Percentiles rank a stretch among this genome's conserved stretches.
These are phyloP conservation scores for Marasmius sp. DNA, from an alignment of 1,284 basidiomycete species.

Conservation along the genomic window DNA sequence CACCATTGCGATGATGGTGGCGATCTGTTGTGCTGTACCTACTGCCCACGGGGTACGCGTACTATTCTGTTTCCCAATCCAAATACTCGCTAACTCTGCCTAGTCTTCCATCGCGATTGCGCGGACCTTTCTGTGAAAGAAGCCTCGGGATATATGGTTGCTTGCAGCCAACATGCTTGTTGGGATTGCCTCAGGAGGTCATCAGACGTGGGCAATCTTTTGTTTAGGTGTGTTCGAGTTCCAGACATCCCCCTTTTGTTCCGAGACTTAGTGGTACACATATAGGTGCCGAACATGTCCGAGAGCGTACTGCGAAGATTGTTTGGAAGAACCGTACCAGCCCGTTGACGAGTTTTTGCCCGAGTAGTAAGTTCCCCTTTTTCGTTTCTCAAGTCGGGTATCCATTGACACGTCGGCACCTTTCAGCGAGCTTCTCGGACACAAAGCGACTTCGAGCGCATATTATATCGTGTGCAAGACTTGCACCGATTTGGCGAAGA, in stretches of 20 bases:
- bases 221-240: constrained; percentile 40
- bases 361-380: constrained; percentile 60
- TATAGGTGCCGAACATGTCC: constrained; percentile 58
- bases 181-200: constrained; percentile 39
- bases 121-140: constrained; percentile 33
- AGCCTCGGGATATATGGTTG: constrained; percentile 24
- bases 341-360: constrained; percentile 54
- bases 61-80: background rate
- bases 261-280: background rate
- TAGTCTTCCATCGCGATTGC: constrained; percentile 55
- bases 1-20: constrained; percentile 60
- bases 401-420: background rate
- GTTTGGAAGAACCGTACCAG: constrained; percentile 49
- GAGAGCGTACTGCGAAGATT: constrained; percentile 61
- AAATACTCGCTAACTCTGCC: background rate
- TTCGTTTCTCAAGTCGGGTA: background rate
- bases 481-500: constrained; percentile 35
- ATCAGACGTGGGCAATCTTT: constrained; percentile 46
- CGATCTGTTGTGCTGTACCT: constrained; percentile 44
- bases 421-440: constrained; percentile 41
- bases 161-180: constrained; percentile 55
- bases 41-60: constrained; percentile 52
- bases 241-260: background rate
- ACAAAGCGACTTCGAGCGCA: constrained; percentile 30
- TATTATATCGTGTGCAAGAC: constrained; percentile 52